Percentiles rank a stretch among this genome's conserved stretches.
Evolutionary conservation across 2,329 filamentous ascomycete genomes (phyloP).

Genomic region (Epichloe coenophiala): DNA sequence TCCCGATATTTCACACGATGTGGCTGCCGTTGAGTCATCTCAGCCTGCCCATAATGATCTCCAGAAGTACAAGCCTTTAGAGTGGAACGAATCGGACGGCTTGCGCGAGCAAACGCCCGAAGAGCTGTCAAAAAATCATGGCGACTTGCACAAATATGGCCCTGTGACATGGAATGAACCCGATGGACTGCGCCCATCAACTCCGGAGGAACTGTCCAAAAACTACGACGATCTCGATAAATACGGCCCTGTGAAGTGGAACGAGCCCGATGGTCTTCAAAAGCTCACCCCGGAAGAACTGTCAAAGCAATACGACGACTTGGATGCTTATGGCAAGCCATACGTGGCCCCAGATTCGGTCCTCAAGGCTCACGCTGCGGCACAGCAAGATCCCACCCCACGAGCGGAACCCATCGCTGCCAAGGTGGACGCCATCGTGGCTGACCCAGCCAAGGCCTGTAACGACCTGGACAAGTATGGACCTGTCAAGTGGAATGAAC

Average conservation of each 20-base stretch:
- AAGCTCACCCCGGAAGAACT: constrained; percentile 16
- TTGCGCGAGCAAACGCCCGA: constrained; percentile 19
- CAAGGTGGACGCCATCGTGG: constrained; percentile 3
- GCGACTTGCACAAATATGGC: constrained; percentile 24
- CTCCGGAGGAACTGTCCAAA: constrained; percentile 25
- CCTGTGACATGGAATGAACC: constrained; percentile 24
- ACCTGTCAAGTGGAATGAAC: constrained; percentile 6
- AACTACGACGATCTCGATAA: constrained; percentile 23
- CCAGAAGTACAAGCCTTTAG: constrained; percentile 23
- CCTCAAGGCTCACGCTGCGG: constrained; percentile 6
- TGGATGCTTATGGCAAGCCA: constrained; percentile 17
- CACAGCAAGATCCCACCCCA: constrained; percentile 6
- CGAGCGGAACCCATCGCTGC: constrained; percentile 6
- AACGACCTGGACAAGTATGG: constrained; percentile 8
- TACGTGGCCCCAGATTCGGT: constrained; percentile 6
- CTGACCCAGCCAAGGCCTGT: constrained; percentile 1
- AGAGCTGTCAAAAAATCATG: constrained; percentile 24
- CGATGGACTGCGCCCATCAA: constrained; percentile 17
- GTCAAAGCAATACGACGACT: constrained; percentile 22
- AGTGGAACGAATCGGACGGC: constrained; percentile 28
- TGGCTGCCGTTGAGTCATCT: constrained; percentile 15
- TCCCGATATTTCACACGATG: constrained; percentile 15
- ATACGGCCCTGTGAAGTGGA: constrained; percentile 19
- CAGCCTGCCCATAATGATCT: constrained; percentile 24
- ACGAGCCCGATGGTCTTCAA: constrained; percentile 16